phyloP scores from a whole-genome alignment of 495 filamentous ascomycete genomes.

The Amniculicola lignicola region DNA sequence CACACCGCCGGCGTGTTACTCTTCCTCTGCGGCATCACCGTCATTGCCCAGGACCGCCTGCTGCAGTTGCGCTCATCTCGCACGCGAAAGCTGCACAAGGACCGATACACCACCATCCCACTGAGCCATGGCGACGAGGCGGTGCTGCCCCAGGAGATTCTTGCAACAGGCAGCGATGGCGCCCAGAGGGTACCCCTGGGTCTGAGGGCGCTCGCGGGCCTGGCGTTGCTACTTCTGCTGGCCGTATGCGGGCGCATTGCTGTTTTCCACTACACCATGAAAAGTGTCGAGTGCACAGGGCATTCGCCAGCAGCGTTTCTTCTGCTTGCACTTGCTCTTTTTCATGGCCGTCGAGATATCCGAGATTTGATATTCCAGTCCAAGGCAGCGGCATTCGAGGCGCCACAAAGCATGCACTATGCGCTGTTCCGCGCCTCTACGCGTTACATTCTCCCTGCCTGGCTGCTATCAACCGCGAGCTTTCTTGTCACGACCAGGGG shows the following conservation, averaged over 20 bases:
- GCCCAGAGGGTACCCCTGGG: too few relatives aligned
- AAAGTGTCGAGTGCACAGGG: conserved; percentile 33
- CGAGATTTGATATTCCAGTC: too few relatives aligned
- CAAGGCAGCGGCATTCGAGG: too few relatives aligned
- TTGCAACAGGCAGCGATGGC: too few relatives aligned
- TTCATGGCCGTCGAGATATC: neutral
- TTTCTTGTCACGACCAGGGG: conserved; percentile 17
- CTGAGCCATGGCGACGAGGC: conserved; percentile 10
- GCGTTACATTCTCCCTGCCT: conserved; percentile 26
- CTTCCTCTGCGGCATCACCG: conserved; percentile 21
- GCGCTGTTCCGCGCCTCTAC: conserved; percentile 13
- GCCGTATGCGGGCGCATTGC: conserved; percentile 35
- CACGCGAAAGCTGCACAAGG: conserved; percentile 2
- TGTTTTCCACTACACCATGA: conserved; percentile 27
- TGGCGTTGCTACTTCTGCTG: conserved; percentile 27
- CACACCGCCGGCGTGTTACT: conserved; percentile 37
- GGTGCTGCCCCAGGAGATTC: too few relatives aligned
- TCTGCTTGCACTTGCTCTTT: conserved; percentile 22
- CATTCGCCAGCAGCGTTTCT: conserved; percentile 28
- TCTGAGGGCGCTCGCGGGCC: too few relatives aligned
- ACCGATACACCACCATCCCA: conserved; percentile 28
- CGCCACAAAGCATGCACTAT: neutral
- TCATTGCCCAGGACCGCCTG: conserved; percentile 24
- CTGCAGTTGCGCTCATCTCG: neutral
- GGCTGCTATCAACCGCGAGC: conserved; percentile 27